Evolutionary conservation across 1,139 yeast genomes (phyloP), one percentile per base, ranked within the genome.

Genomic region (Yarrowia galli): DNA sequence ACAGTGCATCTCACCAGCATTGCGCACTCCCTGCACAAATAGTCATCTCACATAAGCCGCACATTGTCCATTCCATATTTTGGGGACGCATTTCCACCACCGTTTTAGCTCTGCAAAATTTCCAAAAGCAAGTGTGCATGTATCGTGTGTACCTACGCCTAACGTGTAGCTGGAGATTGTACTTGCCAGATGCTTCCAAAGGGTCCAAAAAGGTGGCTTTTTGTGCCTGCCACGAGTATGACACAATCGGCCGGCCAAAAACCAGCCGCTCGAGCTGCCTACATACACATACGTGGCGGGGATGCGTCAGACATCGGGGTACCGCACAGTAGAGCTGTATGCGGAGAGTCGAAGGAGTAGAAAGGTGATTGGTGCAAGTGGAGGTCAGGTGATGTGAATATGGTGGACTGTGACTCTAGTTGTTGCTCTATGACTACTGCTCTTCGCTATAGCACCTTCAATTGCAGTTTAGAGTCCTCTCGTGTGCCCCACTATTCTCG

Each of bases 21-120:
- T 7, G 15, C 3, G 6, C 23, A 18, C 42, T 3, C 58, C 20
- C 58, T 20, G 42, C 42, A 28, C 54, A 15, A 35, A 36, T n/a
- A 53, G 58, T 53, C 60, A 53, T 36, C 18, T 36, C 43, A 53
- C 60, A 53, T 36, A 36, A 36, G 45, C 43, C 60, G 42, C 58
- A 51, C 56, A 25, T 46, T 13, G 23, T 23, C 35, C 22, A n/a
- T 42, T 40, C 10, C 16, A 25, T 10, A 28, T 28, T 28, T 3
- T 10, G 9, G 32, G 10, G 32, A 28, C 32, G 32, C 4, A 28
- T 51, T 35, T 3, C n/a, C n/a, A n/a, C n/a, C n/a, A n/a, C n/a
- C n/a, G n/a, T 35, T 53, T 53, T 53, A 53, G 32, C 58, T 53
- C 58, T 36, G 32, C 38, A 53, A 53, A 22, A 20, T 36, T 53